A percentile compares a stretch with the other conserved stretches of the same genome.
These are phyloP conservation scores for Populus hybrid DNA, from an alignment of 441 rosid species.

Conservation along the genomic window DNA sequence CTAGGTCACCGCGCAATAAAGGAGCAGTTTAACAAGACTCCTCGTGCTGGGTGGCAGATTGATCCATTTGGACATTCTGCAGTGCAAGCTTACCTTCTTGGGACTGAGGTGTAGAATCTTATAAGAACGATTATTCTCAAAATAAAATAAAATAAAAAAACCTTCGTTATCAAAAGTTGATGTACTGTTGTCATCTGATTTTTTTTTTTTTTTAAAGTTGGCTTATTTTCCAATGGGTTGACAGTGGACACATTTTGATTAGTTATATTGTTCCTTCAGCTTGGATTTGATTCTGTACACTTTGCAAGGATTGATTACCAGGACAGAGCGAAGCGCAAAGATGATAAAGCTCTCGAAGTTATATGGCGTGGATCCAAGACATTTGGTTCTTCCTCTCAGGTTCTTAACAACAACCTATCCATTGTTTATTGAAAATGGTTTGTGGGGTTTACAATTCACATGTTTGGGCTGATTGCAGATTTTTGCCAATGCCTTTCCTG, in stretches of 20 bases:
- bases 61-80: constrained; percentile 97
- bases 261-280: constrained; percentile 32
- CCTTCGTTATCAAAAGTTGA: constrained; percentile 8
- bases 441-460: background rate
- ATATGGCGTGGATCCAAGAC: constrained; percentile 90
- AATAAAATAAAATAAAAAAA: background rate
- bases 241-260: background rate
- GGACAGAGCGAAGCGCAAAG: constrained; percentile 72
- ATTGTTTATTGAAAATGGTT: constrained; percentile 1
- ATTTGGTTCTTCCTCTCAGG: constrained; percentile 82
- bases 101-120: constrained; percentile 55
- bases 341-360: constrained; percentile 62
- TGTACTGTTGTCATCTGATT: background rate
- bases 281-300: constrained; percentile 82
- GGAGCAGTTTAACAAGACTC: constrained; percentile 55
- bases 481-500: constrained; percentile 70
- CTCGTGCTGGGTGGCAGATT: constrained; percentile 93
- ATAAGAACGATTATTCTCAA: background rate
- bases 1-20: constrained; percentile 65
- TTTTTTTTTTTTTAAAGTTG: background rate
- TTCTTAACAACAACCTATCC: constrained; percentile 13
- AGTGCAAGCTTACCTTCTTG: constrained; percentile 78
- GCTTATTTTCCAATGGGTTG: background rate
- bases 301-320: constrained; percentile 90
- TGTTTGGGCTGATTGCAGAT: constrained; percentile 45